Base-by-base conservation (phyloP, 345 rosid species). In the Gynandropsis gynandra region DNA sequence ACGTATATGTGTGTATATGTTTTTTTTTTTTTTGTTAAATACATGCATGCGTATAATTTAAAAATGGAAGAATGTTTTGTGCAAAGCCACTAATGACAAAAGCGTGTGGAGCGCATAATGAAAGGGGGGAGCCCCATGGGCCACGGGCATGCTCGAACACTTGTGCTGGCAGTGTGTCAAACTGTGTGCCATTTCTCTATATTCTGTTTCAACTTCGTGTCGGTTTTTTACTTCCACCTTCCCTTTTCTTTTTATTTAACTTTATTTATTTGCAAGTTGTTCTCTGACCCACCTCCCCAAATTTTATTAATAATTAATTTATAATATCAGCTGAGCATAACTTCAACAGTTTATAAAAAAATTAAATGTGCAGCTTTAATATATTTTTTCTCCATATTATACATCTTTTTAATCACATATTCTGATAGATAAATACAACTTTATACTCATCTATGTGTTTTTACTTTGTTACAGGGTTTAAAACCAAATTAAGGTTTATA, bases 71-170 rank as follows among this genome's bases (percentile, higher is more conserved):
- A 24, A 24, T 24, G 5, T 24, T 24, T 2, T 53, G 36, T 53
- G 29, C 29, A 5, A 24, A 24, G 29, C 29, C 29, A 24, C 29
- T 24, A 24, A 24, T 24, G 29, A 59, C 61, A 66, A 59, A 65
- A 59, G 60, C 65, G 65, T 66, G 70, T 66, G 70, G 70, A 66
- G 61, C 65, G 70, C 70, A 66, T 59, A 52, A 66, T 66, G 51
- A 66, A 32, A 33, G 65, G 40, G 40, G 40, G 65, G 14, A 59
- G 18, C 52, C 65, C 61, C 47, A 66, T 61, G 53, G 41, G 65
- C 61, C 47, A 66, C 65, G 53, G 41, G 65, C 70, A 66, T 65
- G 65, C 65, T 53, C 52, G 56, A 59, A 46, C 47, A 15, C 61
- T 53, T 66, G 24, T 46, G 52, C 49, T 66, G 65, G 55, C 54